These are phyloP conservation scores for Pezicula rhizophila DNA, from an alignment of 2,329 filamentous ascomycete genomes.

Conservation along the genomic window DNA sequence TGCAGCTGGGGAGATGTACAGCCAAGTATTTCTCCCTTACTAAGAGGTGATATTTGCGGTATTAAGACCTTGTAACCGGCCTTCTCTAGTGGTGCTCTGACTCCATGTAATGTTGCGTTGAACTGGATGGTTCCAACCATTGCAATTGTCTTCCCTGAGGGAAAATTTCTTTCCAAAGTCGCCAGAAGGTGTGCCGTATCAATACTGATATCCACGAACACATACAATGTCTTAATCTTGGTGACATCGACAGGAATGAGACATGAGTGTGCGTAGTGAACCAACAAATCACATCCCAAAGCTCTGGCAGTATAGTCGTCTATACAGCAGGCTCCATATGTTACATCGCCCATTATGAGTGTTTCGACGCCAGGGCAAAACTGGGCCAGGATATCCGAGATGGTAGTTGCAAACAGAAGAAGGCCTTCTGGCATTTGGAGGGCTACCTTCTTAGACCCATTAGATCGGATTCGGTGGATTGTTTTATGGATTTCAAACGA, in stretches of 20 bases:
- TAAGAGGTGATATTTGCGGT: constrained; percentile 87
- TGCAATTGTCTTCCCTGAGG: constrained; percentile 77
- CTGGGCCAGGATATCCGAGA: constrained; percentile 90
- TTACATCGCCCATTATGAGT: constrained; percentile 98
- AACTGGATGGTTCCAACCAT: constrained; percentile 98
- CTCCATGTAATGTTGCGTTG: constrained; percentile 90
- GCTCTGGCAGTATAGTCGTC: constrained; percentile 96
- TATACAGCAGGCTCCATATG: constrained; percentile 96
- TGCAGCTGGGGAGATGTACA: constrained; percentile 79
- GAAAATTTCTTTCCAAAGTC: constrained; percentile 84
- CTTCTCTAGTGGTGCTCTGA: constrained; percentile 69
- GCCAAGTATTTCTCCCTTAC: constrained; percentile 93
- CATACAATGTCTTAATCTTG: constrained; percentile 93
- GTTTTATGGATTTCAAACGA: constrained; percentile 98
- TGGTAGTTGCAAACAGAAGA: constrained; percentile 91
- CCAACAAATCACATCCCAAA: constrained; percentile 85
- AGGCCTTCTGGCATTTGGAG: constrained; percentile 97
- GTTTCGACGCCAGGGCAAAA: constrained; percentile 92
- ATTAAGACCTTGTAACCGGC: constrained; percentile 82
- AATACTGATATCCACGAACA: constrained; percentile 97
- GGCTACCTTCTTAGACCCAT: constrained; percentile 74
- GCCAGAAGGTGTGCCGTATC: constrained; percentile 82
- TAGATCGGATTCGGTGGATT: constrained; percentile 83
- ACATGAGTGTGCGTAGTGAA: constrained; percentile 96
- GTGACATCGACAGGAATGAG: constrained; percentile 95